These are phyloP conservation scores for Pleurotus salmoneostramineus DNA, from an alignment of 768 basidiomycete species.

Conservation along the genomic window DNA sequence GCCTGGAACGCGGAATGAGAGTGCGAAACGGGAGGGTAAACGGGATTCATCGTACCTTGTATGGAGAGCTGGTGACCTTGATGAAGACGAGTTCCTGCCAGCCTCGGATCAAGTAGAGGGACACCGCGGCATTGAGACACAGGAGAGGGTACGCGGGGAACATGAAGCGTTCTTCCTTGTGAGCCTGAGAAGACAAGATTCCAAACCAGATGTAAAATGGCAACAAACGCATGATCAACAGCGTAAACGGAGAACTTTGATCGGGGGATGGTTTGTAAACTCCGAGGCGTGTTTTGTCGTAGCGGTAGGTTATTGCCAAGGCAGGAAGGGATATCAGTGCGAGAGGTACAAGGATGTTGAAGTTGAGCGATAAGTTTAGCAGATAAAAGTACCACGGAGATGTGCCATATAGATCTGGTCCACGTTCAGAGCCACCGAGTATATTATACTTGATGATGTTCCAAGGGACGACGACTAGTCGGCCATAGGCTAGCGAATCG, in stretches of 20 bases:
- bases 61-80: slow-evolving; percentile 76
- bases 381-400: slow-evolving; percentile 86
- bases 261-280: slow-evolving; percentile 41
- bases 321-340: slow-evolving; percentile 81
- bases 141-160: slow-evolving; percentile 90
- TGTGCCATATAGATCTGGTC: slow-evolving; percentile 93
- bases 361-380: slow-evolving; percentile 87
- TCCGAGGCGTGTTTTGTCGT: slow-evolving; percentile 79
- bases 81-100: slow-evolving; percentile 82
- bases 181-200: slow-evolving; percentile 77
- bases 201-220: slow-evolving; percentile 90
- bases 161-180: slow-evolving; percentile 99
- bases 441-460: slow-evolving; percentile 95
- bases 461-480: slow-evolving; percentile 77
- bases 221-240: slow-evolving; percentile 73
- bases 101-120: slow-evolving; percentile 79
- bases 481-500: slow-evolving; percentile 87
- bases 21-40: not conserved
- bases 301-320: slow-evolving; percentile 63
- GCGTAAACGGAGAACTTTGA: slow-evolving; percentile 75
- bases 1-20: slow-evolving; percentile 44
- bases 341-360: slow-evolving; percentile 82
- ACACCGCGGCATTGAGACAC: slow-evolving; percentile 93
- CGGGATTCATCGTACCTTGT: slow-evolving; percentile 52
- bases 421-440: slow-evolving; percentile 72